Conservation (phyloP, 352 stramenopile genomes). For the Aphanomyces stellatus region DNA sequence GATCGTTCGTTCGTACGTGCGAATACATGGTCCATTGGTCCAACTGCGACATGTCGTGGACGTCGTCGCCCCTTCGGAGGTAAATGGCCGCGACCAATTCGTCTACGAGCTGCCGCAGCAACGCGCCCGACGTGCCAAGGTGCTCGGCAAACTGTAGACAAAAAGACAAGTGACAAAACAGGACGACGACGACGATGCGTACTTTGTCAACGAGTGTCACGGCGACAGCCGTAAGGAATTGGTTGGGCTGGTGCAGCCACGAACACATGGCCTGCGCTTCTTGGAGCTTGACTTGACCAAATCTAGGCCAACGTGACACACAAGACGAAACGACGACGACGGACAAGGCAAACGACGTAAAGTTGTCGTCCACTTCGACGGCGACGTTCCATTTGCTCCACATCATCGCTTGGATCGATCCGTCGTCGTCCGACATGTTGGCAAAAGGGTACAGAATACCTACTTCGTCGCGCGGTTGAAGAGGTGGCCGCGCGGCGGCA, state of each 20-base stretch:
- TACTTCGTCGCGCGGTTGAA: conserved; percentile 2
- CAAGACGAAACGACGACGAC: neutral
- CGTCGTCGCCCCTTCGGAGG: neutral
- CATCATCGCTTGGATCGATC: conserved; percentile 8
- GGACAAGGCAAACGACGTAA: conserved; percentile 15
- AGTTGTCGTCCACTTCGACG: neutral
- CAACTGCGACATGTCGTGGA: neutral
- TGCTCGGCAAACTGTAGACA: conserved; percentile 16
- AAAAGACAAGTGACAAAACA: neutral
- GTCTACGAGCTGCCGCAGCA: conserved; percentile 1
- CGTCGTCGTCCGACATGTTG: conserved; percentile 13
- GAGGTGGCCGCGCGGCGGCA: neutral
- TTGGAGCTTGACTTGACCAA: conserved; percentile 57
- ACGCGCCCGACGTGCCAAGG: neutral
- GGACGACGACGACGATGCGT: neutral
- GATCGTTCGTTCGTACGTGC: too few species aligned
- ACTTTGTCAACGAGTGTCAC: conserved; percentile 54
- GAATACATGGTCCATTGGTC: too few species aligned
- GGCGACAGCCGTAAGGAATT: conserved; percentile 62
- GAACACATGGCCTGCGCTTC: conserved; percentile 67
- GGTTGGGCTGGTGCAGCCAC: conserved; percentile 60
- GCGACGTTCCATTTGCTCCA: conserved; percentile 5
- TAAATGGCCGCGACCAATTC: conserved; percentile 2
- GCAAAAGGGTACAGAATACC: conserved; percentile 12
- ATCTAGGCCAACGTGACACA: neutral